Percentiles rank a stretch among this genome's conserved stretches.
Evolutionary conservation across 2,329 filamentous ascomycete species (phyloP).

Genomic region (Ophioceras dolichostomum): DNA sequence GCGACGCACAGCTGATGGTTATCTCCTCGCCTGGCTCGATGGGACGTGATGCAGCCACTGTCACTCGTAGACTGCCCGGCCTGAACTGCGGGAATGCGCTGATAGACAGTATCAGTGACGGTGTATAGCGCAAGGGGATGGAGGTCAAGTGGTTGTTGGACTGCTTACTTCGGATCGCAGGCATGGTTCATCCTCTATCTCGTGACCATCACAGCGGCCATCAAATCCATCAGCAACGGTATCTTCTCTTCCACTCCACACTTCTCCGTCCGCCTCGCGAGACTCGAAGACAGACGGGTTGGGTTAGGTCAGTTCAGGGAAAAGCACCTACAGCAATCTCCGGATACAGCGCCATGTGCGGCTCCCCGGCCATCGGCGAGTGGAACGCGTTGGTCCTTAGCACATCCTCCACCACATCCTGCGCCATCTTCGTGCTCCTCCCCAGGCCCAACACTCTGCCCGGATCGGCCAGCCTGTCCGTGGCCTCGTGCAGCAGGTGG

Average conservation of each 20-base stretch:
- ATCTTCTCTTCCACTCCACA: no score
- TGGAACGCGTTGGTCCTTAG: constrained; percentile 20
- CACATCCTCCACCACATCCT: constrained; percentile 19
- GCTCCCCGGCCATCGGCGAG: constrained; percentile 11
- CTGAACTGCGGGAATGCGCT: constrained; percentile 19
- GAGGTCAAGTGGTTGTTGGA: no score
- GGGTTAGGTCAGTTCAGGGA: no score
- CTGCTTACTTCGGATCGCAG: constrained; percentile 22
- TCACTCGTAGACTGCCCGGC: constrained; percentile 9
- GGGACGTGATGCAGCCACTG: constrained; percentile 8
- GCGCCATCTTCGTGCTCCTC: constrained; percentile 13
- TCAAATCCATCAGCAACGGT: neutral
- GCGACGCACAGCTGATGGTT: constrained; percentile 11
- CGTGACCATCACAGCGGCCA: neutral
- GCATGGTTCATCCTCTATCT: constrained; percentile 18
- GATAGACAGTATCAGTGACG: no score
- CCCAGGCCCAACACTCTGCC: constrained; percentile 14
- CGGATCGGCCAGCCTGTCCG: constrained; percentile 15
- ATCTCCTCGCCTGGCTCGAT: constrained; percentile 14
- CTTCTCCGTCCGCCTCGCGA: no score
- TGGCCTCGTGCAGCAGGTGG: constrained; percentile 15
- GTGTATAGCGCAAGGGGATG: neutral
- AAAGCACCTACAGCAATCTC: constrained; percentile 5
- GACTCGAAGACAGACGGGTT: no score
- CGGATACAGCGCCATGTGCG: constrained; percentile 9